Evolutionary conservation across 768 basidiomycete species (phyloP), one percentile per base, ranked within the genome.

Genomic region (Cantharellus anzutake): DNA sequence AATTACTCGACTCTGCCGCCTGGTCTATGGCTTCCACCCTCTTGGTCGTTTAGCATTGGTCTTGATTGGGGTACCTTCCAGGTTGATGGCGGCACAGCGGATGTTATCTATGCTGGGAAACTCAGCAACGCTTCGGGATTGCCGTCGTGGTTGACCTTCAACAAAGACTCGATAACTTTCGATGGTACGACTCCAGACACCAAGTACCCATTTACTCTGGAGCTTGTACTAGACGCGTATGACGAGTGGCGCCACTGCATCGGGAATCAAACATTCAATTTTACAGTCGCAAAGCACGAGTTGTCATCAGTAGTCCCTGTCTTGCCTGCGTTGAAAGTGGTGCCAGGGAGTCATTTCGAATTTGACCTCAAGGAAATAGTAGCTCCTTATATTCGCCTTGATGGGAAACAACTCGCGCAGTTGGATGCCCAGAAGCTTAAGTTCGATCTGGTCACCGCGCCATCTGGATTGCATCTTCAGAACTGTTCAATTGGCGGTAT

Each of bases 11-110:
- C 38, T 7, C 52, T 55, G 11, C 52, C 52, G 11, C 52, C 14
- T 7, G 60, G 60, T 20, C 38, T 59, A 2, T 50, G 41, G 16
- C 16, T 59, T 2, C 60, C 60, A n/a, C 20, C 60, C 20, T 41
- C 38, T 14, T 61, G 60, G 60, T 61, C 61, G 7, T 61, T 61
- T 58, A 61, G 61, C 60, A 61, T 61, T 40, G 61, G 61, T 11
- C 42, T 61, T 34, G 58, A 42, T 16, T 52, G 41, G 2, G 29
- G 59, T 7, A 42, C 59, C n/a, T 61, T 61, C 51, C 16, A 35
- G 5, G 20, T 57, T 4, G 29, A 42, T 2, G 56, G 42, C 56
- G 41, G 56, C 5, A 41, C 37, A 5, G 16, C 35, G 2, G 38
- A 61, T 7, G 20, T 61, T 39, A 52, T 34, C 59, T 61, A 60